phyloP scores from a whole-genome alignment of 1,139 yeast genomes.

The Protomyces macrosporus region DNA sequence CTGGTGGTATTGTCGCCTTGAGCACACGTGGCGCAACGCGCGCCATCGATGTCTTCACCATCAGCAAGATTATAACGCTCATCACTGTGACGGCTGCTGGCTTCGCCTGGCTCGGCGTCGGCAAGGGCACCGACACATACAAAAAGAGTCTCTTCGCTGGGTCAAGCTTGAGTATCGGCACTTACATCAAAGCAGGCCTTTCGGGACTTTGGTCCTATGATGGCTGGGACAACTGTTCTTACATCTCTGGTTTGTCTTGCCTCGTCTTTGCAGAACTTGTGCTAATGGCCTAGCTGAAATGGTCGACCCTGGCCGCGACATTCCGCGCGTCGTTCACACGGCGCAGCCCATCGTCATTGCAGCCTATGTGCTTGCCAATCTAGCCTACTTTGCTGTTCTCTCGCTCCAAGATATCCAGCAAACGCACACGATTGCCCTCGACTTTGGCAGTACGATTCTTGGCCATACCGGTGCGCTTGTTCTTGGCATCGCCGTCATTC shows the following conservation, averaged over 20 bases:
- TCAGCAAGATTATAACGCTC: conserved; percentile 39
- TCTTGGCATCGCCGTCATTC: conserved; percentile 40
- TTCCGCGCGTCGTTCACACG: conserved; percentile 42
- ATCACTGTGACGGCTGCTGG: conserved; percentile 39
- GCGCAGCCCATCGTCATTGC: conserved; percentile 44
- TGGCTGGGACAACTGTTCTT: conserved; percentile 43
- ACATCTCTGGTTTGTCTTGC: background rate
- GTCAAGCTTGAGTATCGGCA: conserved; percentile 37
- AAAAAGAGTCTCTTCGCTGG: conserved; percentile 36
- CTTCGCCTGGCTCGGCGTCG: conserved; percentile 34
- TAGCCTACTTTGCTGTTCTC: conserved; percentile 42
- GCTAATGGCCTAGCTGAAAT: background rate
- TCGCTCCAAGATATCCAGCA: conserved; percentile 37
- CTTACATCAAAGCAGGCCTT: conserved; percentile 42
- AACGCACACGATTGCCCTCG: conserved; percentile 41
- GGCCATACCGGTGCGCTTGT: conserved; percentile 38
- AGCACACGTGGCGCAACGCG: conserved; percentile 40
- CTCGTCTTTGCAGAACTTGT: background rate
- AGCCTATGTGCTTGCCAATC: conserved; percentile 41
- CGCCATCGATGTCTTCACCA: conserved; percentile 40
- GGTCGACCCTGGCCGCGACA: conserved; percentile 38
- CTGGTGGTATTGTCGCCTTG: conserved; percentile 2
- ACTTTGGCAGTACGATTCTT: conserved; percentile 38
- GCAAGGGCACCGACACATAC: conserved; percentile 35
- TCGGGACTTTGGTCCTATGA: conserved; percentile 47